Conservation (phyloP, 768 basidiomycete genomes). For the Boletus pseudopeckii region DNA sequence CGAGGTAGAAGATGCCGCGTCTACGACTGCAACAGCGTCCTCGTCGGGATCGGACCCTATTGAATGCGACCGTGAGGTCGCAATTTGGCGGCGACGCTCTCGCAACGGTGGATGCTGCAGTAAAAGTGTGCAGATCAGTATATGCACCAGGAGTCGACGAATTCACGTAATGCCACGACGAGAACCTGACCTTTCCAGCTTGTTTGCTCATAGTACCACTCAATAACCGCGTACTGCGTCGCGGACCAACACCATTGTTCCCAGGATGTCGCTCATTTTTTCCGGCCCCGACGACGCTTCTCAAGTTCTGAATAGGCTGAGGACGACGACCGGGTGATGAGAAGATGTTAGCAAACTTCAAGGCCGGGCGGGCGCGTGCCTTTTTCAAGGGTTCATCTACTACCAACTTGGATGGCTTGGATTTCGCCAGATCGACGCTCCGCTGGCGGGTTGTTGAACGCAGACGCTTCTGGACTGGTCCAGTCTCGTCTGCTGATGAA, state of each 20-base stretch:
- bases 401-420: constrained; percentile 58
- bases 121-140: constrained; percentile 17
- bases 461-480: constrained; percentile 72
- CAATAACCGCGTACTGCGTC: constrained; percentile 73
- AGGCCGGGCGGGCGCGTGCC: constrained; percentile 87
- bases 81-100: constrained; percentile 57
- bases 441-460: constrained; percentile 60
- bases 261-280: constrained; percentile 50
- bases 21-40: constrained; percentile 44
- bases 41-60: constrained; percentile 74
- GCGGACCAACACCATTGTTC: constrained; percentile 45
- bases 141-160: neutral
- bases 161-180: neutral
- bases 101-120: constrained; percentile 37
- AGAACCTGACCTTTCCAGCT: constrained; percentile 49
- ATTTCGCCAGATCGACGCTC: constrained; percentile 46
- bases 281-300: constrained; percentile 46
- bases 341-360: constrained; percentile 85
- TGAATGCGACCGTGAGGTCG: constrained; percentile 56
- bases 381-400: constrained; percentile 78
- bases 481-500: constrained; percentile 79
- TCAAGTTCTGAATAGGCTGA: constrained; percentile 68
- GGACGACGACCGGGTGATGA: constrained; percentile 80
- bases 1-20: constrained; percentile 58
- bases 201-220: constrained; percentile 54